Evolutionary conservation across 306 rosid species (phyloP), one percentile per base, ranked within the genome.

Genomic region (Malus sylvestris): DNA sequence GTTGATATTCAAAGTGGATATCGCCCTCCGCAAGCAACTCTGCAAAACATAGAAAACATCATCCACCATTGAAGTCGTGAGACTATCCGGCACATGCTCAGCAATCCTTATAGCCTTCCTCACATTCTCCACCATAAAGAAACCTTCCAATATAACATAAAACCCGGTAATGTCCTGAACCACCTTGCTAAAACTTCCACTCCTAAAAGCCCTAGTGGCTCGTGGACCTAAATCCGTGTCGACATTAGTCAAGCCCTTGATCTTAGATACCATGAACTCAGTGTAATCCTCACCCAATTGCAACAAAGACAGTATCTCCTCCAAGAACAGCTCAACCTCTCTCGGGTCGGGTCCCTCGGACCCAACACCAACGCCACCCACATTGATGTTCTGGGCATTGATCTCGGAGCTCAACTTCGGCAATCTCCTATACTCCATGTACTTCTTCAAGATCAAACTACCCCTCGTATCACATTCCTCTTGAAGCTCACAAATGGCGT

Each of bases 41-140:
- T 94, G 98, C 81, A 94, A 76, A 44, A 94, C 97, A 83, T 91
- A 94, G 80, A 94, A 94, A 68, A 92, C 99, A 79, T 95, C 99
- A 27, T 95, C 97, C 80, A 95, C 97, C 97, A 92, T 89, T 27
- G 99, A 92, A 58, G 99, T 92, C 10, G 97, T 92, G 55, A 95
- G 93, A 87, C 97, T 90, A 45, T 92, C 97, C 29, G 90, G 90
- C 51, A 85, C 97, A 5, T 86, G 91, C 81, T 95, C 99, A 73
- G 92, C 97, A 23, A 95, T 95, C 85, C 79, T 78, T 53, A 90
- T 89, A 7, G 99, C 99, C 78, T 95, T 95, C 83, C 97, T 89
- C 60, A 89, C 97, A 82, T 91, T 95, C 85, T 95, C 99, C 73
- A 95, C 97, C 97, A 95, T 95, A 86, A 90, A 95, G 75, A 90